phyloP scores from a whole-genome alignment of 169 alveolate genomes.

The Plasmodium fragile region DNA sequence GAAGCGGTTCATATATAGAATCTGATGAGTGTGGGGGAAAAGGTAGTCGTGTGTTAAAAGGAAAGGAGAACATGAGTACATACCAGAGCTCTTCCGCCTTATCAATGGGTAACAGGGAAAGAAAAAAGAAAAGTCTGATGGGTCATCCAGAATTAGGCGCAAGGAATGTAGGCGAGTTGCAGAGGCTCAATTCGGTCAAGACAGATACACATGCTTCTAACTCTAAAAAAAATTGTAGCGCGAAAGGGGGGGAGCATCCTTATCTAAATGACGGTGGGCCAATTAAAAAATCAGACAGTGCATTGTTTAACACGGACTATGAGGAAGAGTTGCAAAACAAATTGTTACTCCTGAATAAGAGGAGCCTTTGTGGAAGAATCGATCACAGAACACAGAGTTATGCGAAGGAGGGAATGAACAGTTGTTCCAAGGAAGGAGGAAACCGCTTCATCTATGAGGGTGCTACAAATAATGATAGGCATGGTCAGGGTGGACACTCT shows the following conservation, averaged over 20 bases:
- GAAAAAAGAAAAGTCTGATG: background rate
- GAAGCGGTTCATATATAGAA: background rate
- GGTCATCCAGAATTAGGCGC: background rate
- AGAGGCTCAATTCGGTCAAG: conserved; percentile 6
- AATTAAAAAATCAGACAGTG: background rate
- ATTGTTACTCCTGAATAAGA: conserved; percentile 37
- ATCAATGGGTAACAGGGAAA: background rate
- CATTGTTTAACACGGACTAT: background rate
- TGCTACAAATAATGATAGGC: background rate
- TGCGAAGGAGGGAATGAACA: background rate
- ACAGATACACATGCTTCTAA: background rate
- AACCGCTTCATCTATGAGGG: background rate
- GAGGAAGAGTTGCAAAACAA: conserved; percentile 51
- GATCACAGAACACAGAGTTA: background rate
- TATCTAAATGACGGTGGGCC: background rate
- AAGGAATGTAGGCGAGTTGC: background rate
- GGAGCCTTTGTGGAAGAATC: background rate
- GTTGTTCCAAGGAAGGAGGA: background rate
- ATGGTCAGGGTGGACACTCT: background rate
- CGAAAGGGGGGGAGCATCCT: background rate
- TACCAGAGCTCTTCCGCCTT: background rate
- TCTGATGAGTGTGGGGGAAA: background rate
- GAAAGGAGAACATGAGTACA: background rate
- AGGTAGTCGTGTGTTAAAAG: background rate
- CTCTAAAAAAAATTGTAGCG: background rate